phyloP scores from a whole-genome alignment of 371 early-diverging fungal species.

The Chytridium lagenaria region DNA sequence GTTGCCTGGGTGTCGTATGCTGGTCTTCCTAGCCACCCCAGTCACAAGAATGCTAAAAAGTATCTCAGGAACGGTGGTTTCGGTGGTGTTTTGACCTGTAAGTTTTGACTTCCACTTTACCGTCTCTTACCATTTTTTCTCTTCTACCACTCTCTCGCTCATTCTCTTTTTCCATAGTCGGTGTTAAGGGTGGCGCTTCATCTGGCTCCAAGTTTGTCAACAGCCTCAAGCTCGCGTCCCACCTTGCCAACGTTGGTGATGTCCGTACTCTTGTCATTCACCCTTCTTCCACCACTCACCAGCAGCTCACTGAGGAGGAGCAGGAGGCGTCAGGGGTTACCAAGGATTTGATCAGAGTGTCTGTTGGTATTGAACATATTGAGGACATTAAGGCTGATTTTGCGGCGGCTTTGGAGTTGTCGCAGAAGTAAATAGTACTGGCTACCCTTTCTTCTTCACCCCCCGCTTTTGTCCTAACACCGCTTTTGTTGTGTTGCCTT shows the following conservation, averaged over 20 bases:
- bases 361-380: conserved; percentile 90
- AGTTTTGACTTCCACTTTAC: too few species aligned
- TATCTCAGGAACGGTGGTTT: conserved; percentile 69
- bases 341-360: conserved; percentile 82
- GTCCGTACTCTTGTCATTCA: conserved; percentile 86
- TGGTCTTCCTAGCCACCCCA: conserved; percentile 70
- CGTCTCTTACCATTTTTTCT: background rate
- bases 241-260: conserved; percentile 91
- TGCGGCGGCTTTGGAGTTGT: conserved; percentile 41
- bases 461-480: too few species aligned
- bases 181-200: conserved; percentile 70
- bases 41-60: conserved; percentile 76
- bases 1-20: conserved; percentile 87
- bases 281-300: conserved; percentile 85
- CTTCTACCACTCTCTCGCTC: background rate
- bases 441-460: too few species aligned
- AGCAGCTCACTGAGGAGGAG: conserved; percentile 81
- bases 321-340: conserved; percentile 78
- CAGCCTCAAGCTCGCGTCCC: conserved; percentile 75
- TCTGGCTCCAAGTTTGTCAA: conserved; percentile 72
- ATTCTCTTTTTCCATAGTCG: conserved; percentile 58
- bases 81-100: conserved; percentile 80
- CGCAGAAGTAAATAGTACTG: conserved; percentile 13
- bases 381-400: conserved; percentile 80
- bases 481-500: too few species aligned